Evolutionary conservation across 768 basidiomycete genomes (phyloP).

Genomic region (Lactifluus pinguis): DNA sequence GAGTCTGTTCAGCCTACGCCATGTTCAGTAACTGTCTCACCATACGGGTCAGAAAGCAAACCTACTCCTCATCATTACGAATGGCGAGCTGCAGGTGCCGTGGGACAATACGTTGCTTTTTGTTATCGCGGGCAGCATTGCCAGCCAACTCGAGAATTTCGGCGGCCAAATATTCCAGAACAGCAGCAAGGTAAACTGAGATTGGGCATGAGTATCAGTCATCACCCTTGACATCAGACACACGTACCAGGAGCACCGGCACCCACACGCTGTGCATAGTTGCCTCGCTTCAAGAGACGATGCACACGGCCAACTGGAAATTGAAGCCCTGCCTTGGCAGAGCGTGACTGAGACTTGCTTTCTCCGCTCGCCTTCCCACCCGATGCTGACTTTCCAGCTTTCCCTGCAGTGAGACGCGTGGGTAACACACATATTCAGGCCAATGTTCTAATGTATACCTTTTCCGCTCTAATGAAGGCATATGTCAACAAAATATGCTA

Average conservation of each 20-base stretch:
- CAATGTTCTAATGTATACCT: not conserved
- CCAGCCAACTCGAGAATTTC: slow-evolving; percentile 92
- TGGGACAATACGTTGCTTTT: slow-evolving; percentile 92
- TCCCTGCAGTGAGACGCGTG: slow-evolving; percentile 21
- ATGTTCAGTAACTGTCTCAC: slow-evolving; percentile 36
- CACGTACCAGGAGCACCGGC: slow-evolving; percentile 70
- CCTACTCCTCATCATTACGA: slow-evolving; percentile 56
- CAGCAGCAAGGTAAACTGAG: slow-evolving; percentile 81
- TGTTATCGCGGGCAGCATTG: slow-evolving; percentile 82
- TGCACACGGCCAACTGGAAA: slow-evolving; percentile 92
- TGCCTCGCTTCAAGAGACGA: slow-evolving; percentile 77
- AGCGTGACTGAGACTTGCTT: slow-evolving; percentile 56
- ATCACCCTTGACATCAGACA: not conserved
- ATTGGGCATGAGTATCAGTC: not conserved
- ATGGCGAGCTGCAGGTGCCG: slow-evolving; percentile 91
- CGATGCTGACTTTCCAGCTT: slow-evolving; percentile 35
- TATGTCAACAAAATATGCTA: not conserved
- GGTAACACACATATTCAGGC: not conserved
- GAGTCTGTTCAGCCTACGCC: slow-evolving; percentile 58
- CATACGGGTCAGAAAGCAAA: not conserved
- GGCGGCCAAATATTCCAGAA: slow-evolving; percentile 85
- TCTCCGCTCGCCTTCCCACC: slow-evolving; percentile 34
- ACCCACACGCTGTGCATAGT: slow-evolving; percentile 81
- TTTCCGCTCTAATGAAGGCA: slow-evolving; percentile 12
- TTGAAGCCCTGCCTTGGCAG: slow-evolving; percentile 67